phyloP scores from a whole-genome alignment of 2,329 filamentous ascomycete species.

The Ophiostoma ips region DNA sequence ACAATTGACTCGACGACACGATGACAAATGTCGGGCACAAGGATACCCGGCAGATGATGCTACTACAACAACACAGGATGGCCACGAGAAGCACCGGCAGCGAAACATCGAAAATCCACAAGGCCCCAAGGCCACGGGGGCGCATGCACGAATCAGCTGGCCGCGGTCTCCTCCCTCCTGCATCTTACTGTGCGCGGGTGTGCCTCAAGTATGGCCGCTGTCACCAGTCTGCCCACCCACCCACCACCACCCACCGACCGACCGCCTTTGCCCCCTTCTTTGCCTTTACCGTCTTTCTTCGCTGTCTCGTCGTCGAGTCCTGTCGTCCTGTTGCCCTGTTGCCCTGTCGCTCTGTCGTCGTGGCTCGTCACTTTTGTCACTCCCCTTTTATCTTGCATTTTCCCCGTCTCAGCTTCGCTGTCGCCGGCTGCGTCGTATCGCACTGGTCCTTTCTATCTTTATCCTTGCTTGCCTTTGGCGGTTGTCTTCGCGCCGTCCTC shows the following conservation, averaged over 20 bases:
- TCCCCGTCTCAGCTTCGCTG: background rate
- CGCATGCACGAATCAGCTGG: conserved; percentile 9
- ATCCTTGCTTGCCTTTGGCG: background rate
- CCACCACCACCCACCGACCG: conserved; percentile 3
- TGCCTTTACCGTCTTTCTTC: conserved; percentile 4
- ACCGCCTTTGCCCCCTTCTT: conserved; percentile 7
- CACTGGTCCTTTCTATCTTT: too few species aligned
- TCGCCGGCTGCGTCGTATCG: too few species aligned
- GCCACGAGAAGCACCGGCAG: background rate
- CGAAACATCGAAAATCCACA: background rate
- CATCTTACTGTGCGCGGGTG: conserved; percentile 3
- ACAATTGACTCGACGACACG: background rate
- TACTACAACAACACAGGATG: too few species aligned
- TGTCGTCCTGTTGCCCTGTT: background rate
- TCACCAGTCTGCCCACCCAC: background rate
- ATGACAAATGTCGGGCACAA: background rate
- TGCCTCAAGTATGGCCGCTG: background rate
- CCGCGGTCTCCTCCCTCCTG: conserved; percentile 7
- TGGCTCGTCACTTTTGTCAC: background rate
- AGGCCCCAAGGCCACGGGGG: background rate
- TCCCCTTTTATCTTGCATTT: too few species aligned
- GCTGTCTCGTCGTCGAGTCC: background rate
- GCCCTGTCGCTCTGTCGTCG: background rate
- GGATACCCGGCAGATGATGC: too few species aligned
- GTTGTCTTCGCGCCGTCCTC: background rate